A percentile compares a stretch with the other conserved stretches of the same genome.
Evolutionary conservation across 1,139 yeast species (phyloP).

Genomic region (Yamadazyma membranifaciens): DNA sequence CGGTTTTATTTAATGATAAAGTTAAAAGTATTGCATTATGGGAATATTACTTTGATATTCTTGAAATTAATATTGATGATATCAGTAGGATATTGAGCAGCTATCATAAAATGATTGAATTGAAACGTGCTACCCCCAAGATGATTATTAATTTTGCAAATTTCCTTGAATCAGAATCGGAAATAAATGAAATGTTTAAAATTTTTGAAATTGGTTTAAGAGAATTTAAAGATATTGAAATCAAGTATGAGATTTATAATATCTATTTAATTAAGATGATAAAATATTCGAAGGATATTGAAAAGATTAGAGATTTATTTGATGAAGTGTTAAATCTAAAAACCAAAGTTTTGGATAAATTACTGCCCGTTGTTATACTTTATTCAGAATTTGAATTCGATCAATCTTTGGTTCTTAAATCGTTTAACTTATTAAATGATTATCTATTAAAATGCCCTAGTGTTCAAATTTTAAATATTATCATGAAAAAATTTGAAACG

Average conservation of each 20-base stretch:
- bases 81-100: constrained; percentile 29
- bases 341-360: constrained; percentile 9
- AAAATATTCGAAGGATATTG: constrained; percentile 36
- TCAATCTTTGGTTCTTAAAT: constrained; percentile 26
- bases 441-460: constrained; percentile 8
- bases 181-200: constrained; percentile 53
- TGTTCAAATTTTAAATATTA: constrained; percentile 10
- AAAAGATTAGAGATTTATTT: constrained; percentile 70
- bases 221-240: constrained; percentile 58
- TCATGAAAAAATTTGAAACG: constrained; percentile 8
- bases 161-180: constrained; percentile 51
- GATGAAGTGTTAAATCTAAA: constrained; percentile 48
- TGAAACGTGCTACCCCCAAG: constrained; percentile 70
- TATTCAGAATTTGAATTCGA: constrained; percentile 61
- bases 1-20: constrained; percentile 36
- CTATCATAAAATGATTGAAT: constrained; percentile 59
- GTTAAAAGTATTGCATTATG: constrained; percentile 48
- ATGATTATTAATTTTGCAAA: constrained; percentile 66
- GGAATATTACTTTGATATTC: constrained; percentile 71
- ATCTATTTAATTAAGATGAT: constrained; percentile 59
- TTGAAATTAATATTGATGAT: constrained; percentile 54
- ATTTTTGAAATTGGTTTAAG: constrained; percentile 68
- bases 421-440: constrained; percentile 25
- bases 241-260: constrained; percentile 69
- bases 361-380: constrained; percentile 44